Conservation (phyloP, 106 monocot species). For the Cymbidium sinense region DNA sequence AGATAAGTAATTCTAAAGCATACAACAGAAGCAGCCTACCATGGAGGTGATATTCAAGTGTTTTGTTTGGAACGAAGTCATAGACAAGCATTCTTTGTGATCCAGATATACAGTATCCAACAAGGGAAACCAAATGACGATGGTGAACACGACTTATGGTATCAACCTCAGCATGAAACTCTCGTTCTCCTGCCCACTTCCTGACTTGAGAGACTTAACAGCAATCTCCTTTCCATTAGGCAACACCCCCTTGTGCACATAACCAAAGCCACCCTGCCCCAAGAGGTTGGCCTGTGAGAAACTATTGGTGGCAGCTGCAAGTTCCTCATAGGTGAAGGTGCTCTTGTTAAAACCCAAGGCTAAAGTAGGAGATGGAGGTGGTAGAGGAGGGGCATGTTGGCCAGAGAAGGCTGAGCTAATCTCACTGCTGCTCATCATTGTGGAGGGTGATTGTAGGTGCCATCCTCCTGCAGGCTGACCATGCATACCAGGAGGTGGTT, state of each 20-base stretch:
- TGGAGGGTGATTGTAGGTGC: slow-evolving; percentile 14
- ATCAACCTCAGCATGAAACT: slow-evolving; percentile 95
- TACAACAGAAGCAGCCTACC: slow-evolving; percentile 33
- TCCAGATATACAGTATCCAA: slow-evolving; percentile 80
- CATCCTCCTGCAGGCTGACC: slow-evolving; percentile 11
- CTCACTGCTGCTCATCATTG: slow-evolving; percentile 26
- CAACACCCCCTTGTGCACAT: slow-evolving; percentile 79
- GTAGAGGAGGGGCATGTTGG: slow-evolving; percentile 35
- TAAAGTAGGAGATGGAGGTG: slow-evolving; percentile 54
- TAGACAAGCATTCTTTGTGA: slow-evolving; percentile 75
- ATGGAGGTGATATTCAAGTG: slow-evolving; percentile 86
- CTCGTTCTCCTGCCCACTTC: slow-evolving; percentile 83
- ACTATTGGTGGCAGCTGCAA: slow-evolving; percentile 52
- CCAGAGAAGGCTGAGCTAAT: slow-evolving; percentile 39
- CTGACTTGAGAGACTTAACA: slow-evolving; percentile 79
- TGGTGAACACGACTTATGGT: slow-evolving; percentile 94
- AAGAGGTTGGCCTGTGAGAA: slow-evolving; percentile 67
- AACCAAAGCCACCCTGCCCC: slow-evolving; percentile 95
- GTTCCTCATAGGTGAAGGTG: slow-evolving; percentile 84
- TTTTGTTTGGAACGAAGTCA: slow-evolving; percentile 80
- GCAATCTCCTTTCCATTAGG: slow-evolving; percentile 81
- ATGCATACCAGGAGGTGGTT: slow-evolving; percentile 25
- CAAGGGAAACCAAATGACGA: slow-evolving; percentile 77
- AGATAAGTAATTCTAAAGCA: background rate
- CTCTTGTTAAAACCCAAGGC: slow-evolving; percentile 62